Evolutionary conservation across 169 alveolate species (phyloP).

Genomic region (Pseudocohnilembus persalinus): DNA sequence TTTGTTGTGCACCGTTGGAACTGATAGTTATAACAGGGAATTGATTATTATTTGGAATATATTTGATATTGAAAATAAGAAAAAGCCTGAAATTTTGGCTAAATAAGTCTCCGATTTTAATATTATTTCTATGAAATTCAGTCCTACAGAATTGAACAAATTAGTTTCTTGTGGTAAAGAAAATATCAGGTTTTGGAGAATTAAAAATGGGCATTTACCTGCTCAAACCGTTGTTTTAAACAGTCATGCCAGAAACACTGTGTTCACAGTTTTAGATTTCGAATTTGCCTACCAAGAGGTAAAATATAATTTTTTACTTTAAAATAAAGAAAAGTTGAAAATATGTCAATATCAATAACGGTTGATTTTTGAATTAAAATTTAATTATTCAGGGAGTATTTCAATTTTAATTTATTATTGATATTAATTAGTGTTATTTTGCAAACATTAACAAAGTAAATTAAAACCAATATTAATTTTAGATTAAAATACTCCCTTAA

Average conservation of each 20-base stretch:
- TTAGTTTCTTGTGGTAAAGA: constrained; percentile 91
- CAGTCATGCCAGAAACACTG: constrained; percentile 87
- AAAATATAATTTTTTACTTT: too few species aligned
- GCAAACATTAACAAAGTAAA: too few species aligned
- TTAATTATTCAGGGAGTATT: too few species aligned
- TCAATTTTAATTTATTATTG: too few species aligned
- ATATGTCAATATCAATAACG: too few species aligned
- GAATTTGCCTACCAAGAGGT: constrained; percentile 61
- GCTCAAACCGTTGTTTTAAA: constrained; percentile 88
- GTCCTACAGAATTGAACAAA: constrained; percentile 85
- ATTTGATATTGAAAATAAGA: constrained; percentile 56
- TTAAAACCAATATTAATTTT: too few species aligned
- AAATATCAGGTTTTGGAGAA: constrained; percentile 92
- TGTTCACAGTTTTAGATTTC: constrained; percentile 74
- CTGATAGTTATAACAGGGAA: constrained; percentile 80
- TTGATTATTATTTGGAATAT: constrained; percentile 87
- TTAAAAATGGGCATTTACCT: constrained; percentile 83
- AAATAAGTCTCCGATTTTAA: constrained; percentile 82
- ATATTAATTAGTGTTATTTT: too few species aligned
- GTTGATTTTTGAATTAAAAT: too few species aligned
- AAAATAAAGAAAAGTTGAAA: too few species aligned
- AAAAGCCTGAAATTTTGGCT: constrained; percentile 69
- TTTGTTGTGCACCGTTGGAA: constrained; percentile 82
- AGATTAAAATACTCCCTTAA: too few species aligned
- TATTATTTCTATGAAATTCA: constrained; percentile 77